phyloP scores from a whole-genome alignment of 2,329 filamentous ascomycete genomes.

The Rosellinia necatrix region DNA sequence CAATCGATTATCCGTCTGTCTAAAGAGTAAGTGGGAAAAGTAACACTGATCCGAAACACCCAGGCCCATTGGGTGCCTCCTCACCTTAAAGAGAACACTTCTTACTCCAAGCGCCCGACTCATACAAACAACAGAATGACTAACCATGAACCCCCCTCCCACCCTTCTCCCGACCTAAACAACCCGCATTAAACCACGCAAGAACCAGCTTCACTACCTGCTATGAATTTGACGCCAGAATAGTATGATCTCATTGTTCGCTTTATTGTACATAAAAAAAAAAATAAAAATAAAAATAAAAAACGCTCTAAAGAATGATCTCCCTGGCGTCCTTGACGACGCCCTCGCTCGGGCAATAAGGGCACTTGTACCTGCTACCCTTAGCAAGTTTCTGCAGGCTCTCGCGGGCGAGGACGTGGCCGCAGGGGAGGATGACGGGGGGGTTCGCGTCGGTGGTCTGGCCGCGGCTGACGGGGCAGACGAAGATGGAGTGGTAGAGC shows the following conservation, averaged over 20 bases:
- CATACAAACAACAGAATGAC: neutral
- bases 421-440: constrained; percentile 95
- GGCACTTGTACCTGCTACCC: constrained; percentile 85
- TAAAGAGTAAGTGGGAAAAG: neutral
- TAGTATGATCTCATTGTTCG: no score
- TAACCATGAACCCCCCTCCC: neutral
- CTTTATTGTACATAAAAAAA: no score
- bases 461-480: constrained; percentile 96
- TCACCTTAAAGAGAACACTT: neutral
- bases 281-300: no score
- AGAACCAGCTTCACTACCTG: neutral
- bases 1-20: neutral
- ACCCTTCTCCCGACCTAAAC: no score
- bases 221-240: neutral
- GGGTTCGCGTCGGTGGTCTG: constrained; percentile 93
- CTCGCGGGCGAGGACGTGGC: constrained; percentile 89
- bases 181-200: neutral
- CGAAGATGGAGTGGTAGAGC: constrained; percentile 94
- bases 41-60: neutral
- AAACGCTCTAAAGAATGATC: constrained; percentile 66
- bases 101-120: constrained; percentile 6
- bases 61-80: neutral
- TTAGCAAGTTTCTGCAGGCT: constrained; percentile 80
- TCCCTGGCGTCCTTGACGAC: constrained; percentile 75
- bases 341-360: constrained; percentile 90